Evolutionary conservation across 768 basidiomycete genomes (phyloP).

Genomic region (Baorangia bicolor): DNA sequence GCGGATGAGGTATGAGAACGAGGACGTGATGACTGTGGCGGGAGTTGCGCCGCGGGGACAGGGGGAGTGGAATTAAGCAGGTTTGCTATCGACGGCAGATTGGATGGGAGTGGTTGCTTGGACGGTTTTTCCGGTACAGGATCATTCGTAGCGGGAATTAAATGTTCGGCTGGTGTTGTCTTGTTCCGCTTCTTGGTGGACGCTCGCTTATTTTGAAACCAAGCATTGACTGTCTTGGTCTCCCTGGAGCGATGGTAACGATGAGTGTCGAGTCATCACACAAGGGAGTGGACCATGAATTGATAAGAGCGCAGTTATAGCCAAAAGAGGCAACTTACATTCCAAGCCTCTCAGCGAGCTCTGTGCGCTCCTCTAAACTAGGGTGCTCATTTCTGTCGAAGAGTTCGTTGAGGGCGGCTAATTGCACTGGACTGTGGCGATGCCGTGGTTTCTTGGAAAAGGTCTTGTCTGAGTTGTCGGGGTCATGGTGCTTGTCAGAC

Average conservation of each 20-base stretch:
- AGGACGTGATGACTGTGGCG: constrained; percentile 21
- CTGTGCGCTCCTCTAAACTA: constrained; percentile 61
- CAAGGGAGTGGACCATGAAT: constrained; percentile 2
- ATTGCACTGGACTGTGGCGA: constrained; percentile 69
- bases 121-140: constrained; percentile 17
- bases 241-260: constrained; percentile 50
- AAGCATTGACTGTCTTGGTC: constrained; percentile 81
- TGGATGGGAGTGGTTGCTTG: constrained; percentile 29
- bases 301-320: constrained; percentile 23
- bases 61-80: constrained; percentile 39
- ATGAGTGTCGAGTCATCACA: constrained; percentile 10
- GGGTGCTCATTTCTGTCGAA: constrained; percentile 79
- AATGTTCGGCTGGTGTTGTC: constrained; percentile 35
- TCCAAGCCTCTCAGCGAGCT: constrained; percentile 68
- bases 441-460: constrained; percentile 71
- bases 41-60: constrained; percentile 20
- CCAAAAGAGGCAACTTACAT: constrained; percentile 55
- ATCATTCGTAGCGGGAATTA: constrained; percentile 32
- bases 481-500: constrained; percentile 26
- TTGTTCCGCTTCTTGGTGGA: constrained; percentile 72
- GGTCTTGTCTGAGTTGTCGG: constrained; percentile 24
- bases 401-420: constrained; percentile 74
- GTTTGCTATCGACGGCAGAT: constrained; percentile 39
- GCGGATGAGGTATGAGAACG: constrained; percentile 27
- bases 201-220: constrained; percentile 86